Evolutionary conservation across 345 rosid species (phyloP).

Genomic region (Mangifera indica): DNA sequence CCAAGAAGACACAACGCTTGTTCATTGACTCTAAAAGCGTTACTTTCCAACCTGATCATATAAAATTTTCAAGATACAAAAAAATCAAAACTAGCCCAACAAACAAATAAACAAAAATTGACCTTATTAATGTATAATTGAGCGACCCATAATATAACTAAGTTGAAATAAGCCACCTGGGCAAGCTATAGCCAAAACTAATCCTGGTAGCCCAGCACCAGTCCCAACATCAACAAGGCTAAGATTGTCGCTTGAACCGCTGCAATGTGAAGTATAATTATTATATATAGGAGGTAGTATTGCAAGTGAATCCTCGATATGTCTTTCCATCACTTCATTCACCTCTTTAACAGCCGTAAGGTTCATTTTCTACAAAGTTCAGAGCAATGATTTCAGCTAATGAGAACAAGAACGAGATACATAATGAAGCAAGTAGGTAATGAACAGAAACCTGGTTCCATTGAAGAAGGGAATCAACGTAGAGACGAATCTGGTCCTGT

Average conservation of each 20-base stretch:
- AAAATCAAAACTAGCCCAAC: not conserved
- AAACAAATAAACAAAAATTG: not conserved
- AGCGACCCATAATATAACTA: not conserved
- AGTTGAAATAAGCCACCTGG: conserved; percentile 43
- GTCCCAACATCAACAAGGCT: conserved; percentile 81
- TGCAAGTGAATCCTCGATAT: conserved; percentile 83
- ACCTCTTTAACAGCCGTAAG: conserved; percentile 75
- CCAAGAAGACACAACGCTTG: conserved; percentile 88
- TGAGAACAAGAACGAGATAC: not conserved
- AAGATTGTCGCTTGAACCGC: conserved; percentile 33
- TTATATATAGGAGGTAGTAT: conserved; percentile 57
- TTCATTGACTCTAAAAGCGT: conserved; percentile 82
- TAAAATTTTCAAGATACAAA: not conserved
- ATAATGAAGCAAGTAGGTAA: not conserved
- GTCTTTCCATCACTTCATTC: conserved; percentile 74
- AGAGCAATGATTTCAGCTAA: not conserved
- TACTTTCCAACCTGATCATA: conserved; percentile 66
- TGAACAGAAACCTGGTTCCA: conserved; percentile 72
- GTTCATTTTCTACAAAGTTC: conserved; percentile 64
- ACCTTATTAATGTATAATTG: not conserved
- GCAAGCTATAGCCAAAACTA: conserved; percentile 76
- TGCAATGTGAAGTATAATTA: conserved; percentile 42
- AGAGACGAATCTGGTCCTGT: conserved; percentile 60
- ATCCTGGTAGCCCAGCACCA: conserved; percentile 90
- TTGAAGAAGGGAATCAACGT: conserved; percentile 65